Conservation (phyloP, 2,329 filamentous ascomycete species). For the Aspergillus flavus region DNA sequence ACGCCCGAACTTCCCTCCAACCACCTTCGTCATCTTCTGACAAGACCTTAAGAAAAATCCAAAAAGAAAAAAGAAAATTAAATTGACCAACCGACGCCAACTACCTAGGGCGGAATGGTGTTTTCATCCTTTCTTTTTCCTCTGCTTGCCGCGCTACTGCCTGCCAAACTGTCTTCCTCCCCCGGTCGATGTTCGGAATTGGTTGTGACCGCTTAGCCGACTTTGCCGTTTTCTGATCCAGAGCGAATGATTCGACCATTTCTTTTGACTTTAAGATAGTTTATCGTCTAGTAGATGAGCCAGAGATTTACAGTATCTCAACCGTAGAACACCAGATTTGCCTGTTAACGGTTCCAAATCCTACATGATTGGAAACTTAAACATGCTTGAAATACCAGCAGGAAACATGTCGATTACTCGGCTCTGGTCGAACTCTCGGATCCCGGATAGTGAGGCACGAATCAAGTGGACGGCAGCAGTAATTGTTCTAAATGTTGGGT, state of each 20-base stretch:
- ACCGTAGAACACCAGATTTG: conserved; percentile 6
- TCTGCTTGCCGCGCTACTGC: conserved; percentile 26
- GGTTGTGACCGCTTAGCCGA: conserved; percentile 20
- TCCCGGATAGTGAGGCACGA: conserved; percentile 21
- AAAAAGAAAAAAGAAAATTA: conserved; percentile 3
- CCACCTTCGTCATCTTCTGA: conserved; percentile 11
- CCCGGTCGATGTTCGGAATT: conserved; percentile 27
- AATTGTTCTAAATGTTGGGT: conserved; percentile 22
- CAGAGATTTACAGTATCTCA: conserved; percentile 9
- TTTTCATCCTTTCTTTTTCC: conserved; percentile 18
- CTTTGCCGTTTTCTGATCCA: conserved; percentile 21
- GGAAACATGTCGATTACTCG: conserved; percentile 13
- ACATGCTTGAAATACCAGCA: not conserved
- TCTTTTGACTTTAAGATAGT: not conserved
- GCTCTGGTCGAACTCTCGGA: conserved; percentile 20
- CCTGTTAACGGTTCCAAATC: conserved; percentile 13
- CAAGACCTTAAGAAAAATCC: not conserved
- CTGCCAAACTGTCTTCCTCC: conserved; percentile 22
- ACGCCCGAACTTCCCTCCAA: conserved; percentile 21
- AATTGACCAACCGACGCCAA: conserved; percentile 12
- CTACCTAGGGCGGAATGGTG: conserved; percentile 14
- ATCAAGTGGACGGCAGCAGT: conserved; percentile 25
- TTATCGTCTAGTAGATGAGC: conserved; percentile 14
- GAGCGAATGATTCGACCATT: conserved; percentile 16
- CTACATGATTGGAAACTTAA: conserved; percentile 1